These are phyloP conservation scores for Fusarium agapanthi DNA, from an alignment of 2,329 filamentous ascomycete genomes.

Conservation along the genomic window DNA sequence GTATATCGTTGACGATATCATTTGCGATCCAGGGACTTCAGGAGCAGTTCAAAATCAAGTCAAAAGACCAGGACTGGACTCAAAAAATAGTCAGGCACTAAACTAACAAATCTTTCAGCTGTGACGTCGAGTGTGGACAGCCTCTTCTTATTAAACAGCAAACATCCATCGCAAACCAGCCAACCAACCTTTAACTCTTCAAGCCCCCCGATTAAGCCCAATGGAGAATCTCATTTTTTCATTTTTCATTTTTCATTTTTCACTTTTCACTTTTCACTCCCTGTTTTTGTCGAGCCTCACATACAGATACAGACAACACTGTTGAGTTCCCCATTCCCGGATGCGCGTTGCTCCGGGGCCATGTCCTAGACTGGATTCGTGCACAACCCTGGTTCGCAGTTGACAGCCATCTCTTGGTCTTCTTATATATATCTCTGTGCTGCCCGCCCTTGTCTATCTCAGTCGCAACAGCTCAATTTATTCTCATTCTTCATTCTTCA, in stretches of 20 bases:
- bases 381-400: conserved; percentile 11
- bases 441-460: conserved; percentile 6
- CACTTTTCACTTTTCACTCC: conserved; percentile 31
- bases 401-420: background rate
- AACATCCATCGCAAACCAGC: background rate
- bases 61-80: background rate
- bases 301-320: background rate
- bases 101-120: background rate
- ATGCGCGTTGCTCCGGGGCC: conserved; percentile 23
- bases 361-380: conserved; percentile 15
- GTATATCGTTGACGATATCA: conserved; percentile 12
- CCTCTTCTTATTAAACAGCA: background rate
- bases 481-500: background rate
- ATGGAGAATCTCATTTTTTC: conserved; percentile 30
- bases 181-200: conserved; percentile 10
- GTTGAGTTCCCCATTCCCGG: conserved; percentile 9
- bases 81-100: background rate
- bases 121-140: conserved; percentile 8
- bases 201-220: conserved; percentile 19
- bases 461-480: conserved; percentile 1
- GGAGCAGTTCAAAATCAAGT: background rate
- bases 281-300: conserved; percentile 20
- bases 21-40: background rate
- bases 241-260: conserved; percentile 34
- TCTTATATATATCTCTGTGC: conserved; percentile 3